A percentile compares a stretch with the other conserved stretches of the same genome.
These are phyloP conservation scores for Hanseniaspora jakobsenii DNA, from an alignment of 805 yeast species.

Conservation along the genomic window DNA sequence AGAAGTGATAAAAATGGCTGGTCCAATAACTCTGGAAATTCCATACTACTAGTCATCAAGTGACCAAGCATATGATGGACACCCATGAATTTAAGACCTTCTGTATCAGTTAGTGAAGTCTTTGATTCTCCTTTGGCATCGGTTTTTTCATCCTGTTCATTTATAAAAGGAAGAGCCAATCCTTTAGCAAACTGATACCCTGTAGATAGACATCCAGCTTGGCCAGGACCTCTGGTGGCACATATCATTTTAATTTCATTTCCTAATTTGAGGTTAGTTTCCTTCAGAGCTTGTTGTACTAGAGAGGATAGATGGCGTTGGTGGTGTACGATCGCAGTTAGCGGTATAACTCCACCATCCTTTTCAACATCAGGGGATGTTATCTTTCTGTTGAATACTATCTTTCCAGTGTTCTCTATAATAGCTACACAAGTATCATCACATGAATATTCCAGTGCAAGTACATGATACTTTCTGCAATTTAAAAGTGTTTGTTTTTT, in stretches of 20 bases:
- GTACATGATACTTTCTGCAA: constrained; percentile 42
- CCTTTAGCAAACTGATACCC: constrained; percentile 84
- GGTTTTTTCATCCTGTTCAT: constrained; percentile 57
- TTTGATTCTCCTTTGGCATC: too few relatives aligned
- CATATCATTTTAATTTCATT: constrained; percentile 59
- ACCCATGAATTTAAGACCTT: constrained; percentile 37
- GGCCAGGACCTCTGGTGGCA: constrained; percentile 93
- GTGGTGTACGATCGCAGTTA: constrained; percentile 72
- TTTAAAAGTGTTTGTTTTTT: not conserved
- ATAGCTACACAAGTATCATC: constrained; percentile 90
- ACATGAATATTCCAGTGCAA: constrained; percentile 87
- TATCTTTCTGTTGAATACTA: constrained; percentile 44
- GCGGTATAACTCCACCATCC: constrained; percentile 81
- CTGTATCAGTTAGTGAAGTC: constrained; percentile 26
- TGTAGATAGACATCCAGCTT: constrained; percentile 76
- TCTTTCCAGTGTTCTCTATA: constrained; percentile 33
- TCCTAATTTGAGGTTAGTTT: constrained; percentile 16
- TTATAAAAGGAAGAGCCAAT: constrained; percentile 34
- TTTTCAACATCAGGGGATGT: constrained; percentile 50
- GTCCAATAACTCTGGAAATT: constrained; percentile 29
- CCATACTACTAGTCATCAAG: constrained; percentile 52
- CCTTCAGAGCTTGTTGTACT: constrained; percentile 34
- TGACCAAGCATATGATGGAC: constrained; percentile 97
- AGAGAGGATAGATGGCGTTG: constrained; percentile 43
- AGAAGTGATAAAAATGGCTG: constrained; percentile 67